Evolutionary conservation across 768 basidiomycete species (phyloP), one percentile per base, ranked within the genome.

Genomic region (Pleurotus djamor): DNA sequence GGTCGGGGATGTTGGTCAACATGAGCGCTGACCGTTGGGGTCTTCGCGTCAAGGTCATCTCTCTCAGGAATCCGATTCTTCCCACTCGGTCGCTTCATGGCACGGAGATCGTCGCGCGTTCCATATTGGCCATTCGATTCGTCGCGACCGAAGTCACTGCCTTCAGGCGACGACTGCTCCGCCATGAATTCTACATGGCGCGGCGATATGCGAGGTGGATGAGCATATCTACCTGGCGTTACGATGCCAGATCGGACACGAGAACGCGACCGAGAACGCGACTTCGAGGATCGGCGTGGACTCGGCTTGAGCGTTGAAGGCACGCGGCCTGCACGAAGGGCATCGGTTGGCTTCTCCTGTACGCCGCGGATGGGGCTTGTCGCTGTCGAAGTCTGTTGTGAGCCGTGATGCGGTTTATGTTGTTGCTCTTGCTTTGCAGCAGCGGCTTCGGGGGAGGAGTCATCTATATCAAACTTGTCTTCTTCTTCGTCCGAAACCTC

Each of bases 391-490:
- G 63, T 60, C 28, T 71, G 66, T 52, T 67, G 60, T 44, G 61
- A 36, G 64, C 54, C 35, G 57, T 34, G 61, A 60, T 58, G 66
- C 57, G 33, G 57, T 32, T 45, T 58, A 58, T 36, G 63, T 63
- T 58, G 41, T 34, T 60, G 37, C 56, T 58, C 64, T 38, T 68
- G 58, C 13, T 69, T 60, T 21, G 66, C 62, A 1, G 68, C 63
- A 8, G 71, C 74, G 16, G 80, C 77, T 52, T 87, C 86, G 2
- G 81, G 79, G 4, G 89, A 88, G 16, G 89, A 89, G 73, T 98
- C 96, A 65, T 97, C 92, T 55, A 98, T 98, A 71, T 99, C 97
- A 72, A 87, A 98, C 65, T 83, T 84, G 68, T 94, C 91, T 38
- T 92, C 86, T 32, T 87, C 86, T 5, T 85, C 72, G 63, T 82